Evolutionary conservation across 2,329 filamentous ascomycete genomes (phyloP).

Genomic region (Zarea fungicola): DNA sequence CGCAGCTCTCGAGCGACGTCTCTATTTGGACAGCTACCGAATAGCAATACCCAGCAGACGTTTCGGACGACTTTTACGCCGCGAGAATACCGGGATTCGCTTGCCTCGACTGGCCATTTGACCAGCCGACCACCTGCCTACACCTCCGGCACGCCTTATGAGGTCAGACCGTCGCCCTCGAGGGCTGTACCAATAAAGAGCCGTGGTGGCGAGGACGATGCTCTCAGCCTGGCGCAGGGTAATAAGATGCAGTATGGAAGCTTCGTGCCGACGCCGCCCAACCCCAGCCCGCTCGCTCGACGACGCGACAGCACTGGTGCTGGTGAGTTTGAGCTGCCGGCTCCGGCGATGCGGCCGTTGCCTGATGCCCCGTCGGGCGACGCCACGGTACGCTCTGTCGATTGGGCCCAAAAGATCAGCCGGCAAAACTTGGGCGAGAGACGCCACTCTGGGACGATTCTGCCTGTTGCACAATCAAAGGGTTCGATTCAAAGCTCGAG

Average conservation of each 20-base stretch:
- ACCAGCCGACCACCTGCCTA: constrained; percentile 6
- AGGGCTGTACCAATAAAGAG: background rate
- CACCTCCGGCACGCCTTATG: background rate
- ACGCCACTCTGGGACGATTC: constrained; percentile 3
- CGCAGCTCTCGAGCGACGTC: constrained; percentile 16
- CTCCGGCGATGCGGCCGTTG: constrained; percentile 38
- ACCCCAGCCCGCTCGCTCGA: constrained; percentile 21
- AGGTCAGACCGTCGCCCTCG: background rate
- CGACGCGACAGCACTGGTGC: constrained; percentile 13
- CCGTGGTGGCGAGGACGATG: constrained; percentile 31
- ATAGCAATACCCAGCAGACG: constrained; percentile 11
- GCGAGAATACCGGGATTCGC: constrained; percentile 5
- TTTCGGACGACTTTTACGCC: constrained; percentile 8
- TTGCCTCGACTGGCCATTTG: background rate
- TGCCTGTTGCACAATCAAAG: constrained; percentile 1
- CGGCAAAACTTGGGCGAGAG: background rate
- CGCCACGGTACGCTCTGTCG: background rate
- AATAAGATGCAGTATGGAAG: constrained; percentile 48
- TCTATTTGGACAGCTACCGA: constrained; percentile 8
- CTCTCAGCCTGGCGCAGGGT: constrained; percentile 31
- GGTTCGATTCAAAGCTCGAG: background rate
- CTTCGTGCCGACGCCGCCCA: constrained; percentile 40
- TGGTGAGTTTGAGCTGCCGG: constrained; percentile 47
- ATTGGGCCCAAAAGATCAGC: background rate
- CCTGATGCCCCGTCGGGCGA: constrained; percentile 17